phyloP scores from a whole-genome alignment of 768 basidiomycete genomes.

The Brasilioporus rufonigricans region DNA sequence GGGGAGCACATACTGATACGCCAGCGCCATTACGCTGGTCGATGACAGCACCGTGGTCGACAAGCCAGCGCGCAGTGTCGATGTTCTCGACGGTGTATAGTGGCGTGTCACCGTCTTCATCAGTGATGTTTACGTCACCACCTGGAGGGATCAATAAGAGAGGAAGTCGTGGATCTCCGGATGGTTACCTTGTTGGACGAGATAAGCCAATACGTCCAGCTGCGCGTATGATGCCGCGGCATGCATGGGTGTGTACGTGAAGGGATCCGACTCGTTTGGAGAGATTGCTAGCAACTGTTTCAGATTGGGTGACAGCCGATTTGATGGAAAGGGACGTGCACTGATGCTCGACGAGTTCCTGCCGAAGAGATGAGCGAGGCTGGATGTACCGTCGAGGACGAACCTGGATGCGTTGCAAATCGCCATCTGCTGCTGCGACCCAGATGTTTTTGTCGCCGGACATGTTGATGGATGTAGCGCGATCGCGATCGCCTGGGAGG shows the following conservation, averaged over 20 bases:
- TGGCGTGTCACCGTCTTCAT: constrained; percentile 89
- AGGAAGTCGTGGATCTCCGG: background rate
- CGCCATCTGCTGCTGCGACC: constrained; percentile 91
- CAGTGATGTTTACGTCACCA: constrained; percentile 83
- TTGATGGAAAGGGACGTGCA: constrained; percentile 39
- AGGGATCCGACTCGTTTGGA: constrained; percentile 66
- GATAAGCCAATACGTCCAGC: constrained; percentile 69
- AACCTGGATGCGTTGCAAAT: constrained; percentile 74
- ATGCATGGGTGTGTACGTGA: constrained; percentile 90
- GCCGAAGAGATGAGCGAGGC: constrained; percentile 2
- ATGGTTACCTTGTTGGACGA: constrained; percentile 61
- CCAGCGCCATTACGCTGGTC: constrained; percentile 68
- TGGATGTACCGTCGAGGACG: constrained; percentile 9
- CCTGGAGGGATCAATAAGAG: constrained; percentile 40
- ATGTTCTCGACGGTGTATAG: constrained; percentile 85
- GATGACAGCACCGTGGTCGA: constrained; percentile 72
- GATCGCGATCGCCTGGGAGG: constrained; percentile 20
- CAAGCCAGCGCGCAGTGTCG: constrained; percentile 72
- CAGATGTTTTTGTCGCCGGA: constrained; percentile 66
- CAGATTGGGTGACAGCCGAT: constrained; percentile 24
- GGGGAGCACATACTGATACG: constrained; percentile 56
- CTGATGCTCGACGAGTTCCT: constrained; percentile 62
- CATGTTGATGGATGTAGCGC: constrained; percentile 25
- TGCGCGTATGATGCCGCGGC: constrained; percentile 94
- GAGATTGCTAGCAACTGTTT: constrained; percentile 49